phyloP scores from a whole-genome alignment of 768 basidiomycete genomes.

The Pleurotus platypus region DNA sequence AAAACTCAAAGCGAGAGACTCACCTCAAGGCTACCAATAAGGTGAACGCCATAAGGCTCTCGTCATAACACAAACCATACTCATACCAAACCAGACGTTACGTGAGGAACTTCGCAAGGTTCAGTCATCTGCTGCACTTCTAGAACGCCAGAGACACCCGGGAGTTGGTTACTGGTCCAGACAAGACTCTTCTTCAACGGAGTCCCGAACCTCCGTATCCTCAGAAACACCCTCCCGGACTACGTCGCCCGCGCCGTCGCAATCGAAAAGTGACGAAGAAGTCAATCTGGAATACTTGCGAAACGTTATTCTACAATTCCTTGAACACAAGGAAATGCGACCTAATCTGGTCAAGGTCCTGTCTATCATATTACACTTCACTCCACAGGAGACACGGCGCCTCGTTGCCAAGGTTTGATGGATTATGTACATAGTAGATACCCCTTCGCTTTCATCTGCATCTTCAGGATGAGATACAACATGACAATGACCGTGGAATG shows the following conservation, averaged over 20 bases:
- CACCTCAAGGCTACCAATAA: slow-evolving; percentile 78
- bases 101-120: slow-evolving; percentile 95
- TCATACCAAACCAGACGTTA: slow-evolving; percentile 53
- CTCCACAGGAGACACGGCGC: slow-evolving; percentile 89
- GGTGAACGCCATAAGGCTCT: slow-evolving; percentile 31
- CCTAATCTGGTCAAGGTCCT: slow-evolving; percentile 89
- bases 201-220: slow-evolving; percentile 35
- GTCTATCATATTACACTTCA: slow-evolving; percentile 90
- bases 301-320: slow-evolving; percentile 94
- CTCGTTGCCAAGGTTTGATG: slow-evolving; percentile 79
- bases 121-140: slow-evolving; percentile 84
- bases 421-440: background rate
- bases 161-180: slow-evolving; percentile 91
- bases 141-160: slow-evolving; percentile 89
- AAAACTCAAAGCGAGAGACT: slow-evolving; percentile 62
- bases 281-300: slow-evolving; percentile 94
- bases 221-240: slow-evolving; percentile 30
- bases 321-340: slow-evolving; percentile 99
- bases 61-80: background rate
- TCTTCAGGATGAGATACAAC: too few species aligned
- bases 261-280: slow-evolving; percentile 70
- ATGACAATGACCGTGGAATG: background rate
- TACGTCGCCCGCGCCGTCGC: slow-evolving; percentile 26
- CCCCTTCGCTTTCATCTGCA: too few species aligned
- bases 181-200: slow-evolving; percentile 32